These are phyloP conservation scores for Cicer cuneatum DNA, from an alignment of 306 rosid species.

Conservation along the genomic window DNA sequence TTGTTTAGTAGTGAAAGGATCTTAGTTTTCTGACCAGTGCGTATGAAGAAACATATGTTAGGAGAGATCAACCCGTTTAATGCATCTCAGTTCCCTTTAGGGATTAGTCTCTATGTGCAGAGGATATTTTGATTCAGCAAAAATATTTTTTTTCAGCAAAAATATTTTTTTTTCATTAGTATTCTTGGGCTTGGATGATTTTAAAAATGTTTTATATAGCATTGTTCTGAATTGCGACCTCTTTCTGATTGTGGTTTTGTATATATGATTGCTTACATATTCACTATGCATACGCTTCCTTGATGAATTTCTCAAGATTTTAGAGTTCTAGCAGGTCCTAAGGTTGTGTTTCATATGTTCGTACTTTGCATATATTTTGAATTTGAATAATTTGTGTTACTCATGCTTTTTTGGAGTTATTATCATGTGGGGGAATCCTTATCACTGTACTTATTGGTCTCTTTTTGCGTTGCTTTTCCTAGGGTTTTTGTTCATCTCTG, in stretches of 20 bases:
- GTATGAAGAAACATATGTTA: too few relatives aligned
- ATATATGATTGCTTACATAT: not conserved
- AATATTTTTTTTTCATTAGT: not conserved
- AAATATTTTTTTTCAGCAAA: too few relatives aligned
- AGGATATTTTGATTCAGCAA: too few relatives aligned
- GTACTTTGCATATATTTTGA: slow-evolving; percentile 15
- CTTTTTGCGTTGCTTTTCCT: not conserved
- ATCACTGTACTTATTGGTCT: not conserved
- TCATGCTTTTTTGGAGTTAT: not conserved
- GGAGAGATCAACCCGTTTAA: too few relatives aligned
- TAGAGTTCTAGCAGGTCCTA: not conserved
- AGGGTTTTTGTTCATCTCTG: slow-evolving; percentile 21
- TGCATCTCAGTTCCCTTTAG: too few relatives aligned
- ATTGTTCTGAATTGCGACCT: not conserved
- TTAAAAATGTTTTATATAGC: not conserved
- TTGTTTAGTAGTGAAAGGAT: not conserved
- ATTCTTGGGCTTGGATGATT: not conserved
- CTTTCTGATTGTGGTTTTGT: not conserved
- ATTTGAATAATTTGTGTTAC: slow-evolving; percentile 21
- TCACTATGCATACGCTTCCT: not conserved
- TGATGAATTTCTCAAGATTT: not conserved
- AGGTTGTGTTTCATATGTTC: not conserved
- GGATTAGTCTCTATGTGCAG: too few relatives aligned
- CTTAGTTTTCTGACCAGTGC: too few relatives aligned
- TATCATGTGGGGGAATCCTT: not conserved